Base-by-base conservation (phyloP, 2,329 filamentous ascomycete genomes). In the Penicillium sp. region DNA sequence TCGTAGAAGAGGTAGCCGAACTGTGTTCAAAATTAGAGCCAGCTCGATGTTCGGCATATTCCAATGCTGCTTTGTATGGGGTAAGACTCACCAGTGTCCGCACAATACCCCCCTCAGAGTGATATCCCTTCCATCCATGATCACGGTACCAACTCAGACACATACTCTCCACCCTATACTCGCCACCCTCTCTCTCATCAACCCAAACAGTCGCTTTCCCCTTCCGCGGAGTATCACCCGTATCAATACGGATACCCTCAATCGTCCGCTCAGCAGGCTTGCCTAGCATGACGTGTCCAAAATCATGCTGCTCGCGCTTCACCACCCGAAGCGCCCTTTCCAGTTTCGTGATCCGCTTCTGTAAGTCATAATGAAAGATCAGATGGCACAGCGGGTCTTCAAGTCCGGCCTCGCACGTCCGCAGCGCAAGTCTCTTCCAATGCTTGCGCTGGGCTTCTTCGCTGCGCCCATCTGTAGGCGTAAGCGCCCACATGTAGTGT, bases 1-100 rank as follows among this genome's bases (percentile, higher is more conserved):
- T 99, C 93, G 78, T 88, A 94, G 79, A 97, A 96, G 19, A 99
- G 84, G 70, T 94, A 93, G 15, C 87, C 89, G 74, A 93, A 93
- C 27, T 76, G 33, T 4, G 2, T 19, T 23, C 10, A 4, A 19
- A 17, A 29, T 54, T 29, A 61, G 50, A 13, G 15, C 38, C 35
- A 31, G 15, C 2, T 37, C 12, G 5, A 41, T 41, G 4, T 25
- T 35, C 10, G 1, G 9, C 2, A 50, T 42, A 23, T 53, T 12
- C 19, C 15, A 33, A 23, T 12, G 23, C 13, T 21, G 33, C 43
- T 56, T 25, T 33, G 33, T 12, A 27, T 2, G 6, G 7, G 17
- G 13, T 21, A 12, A 25, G 9, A 56, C 69, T 59, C 66, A 79
- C 77, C 7, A 99, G 80, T 0, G 94, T 99, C n/a, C 92, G 87